Conservation (phyloP, 2,329 filamentous ascomycete species). For the Leptographium procerum region DNA sequence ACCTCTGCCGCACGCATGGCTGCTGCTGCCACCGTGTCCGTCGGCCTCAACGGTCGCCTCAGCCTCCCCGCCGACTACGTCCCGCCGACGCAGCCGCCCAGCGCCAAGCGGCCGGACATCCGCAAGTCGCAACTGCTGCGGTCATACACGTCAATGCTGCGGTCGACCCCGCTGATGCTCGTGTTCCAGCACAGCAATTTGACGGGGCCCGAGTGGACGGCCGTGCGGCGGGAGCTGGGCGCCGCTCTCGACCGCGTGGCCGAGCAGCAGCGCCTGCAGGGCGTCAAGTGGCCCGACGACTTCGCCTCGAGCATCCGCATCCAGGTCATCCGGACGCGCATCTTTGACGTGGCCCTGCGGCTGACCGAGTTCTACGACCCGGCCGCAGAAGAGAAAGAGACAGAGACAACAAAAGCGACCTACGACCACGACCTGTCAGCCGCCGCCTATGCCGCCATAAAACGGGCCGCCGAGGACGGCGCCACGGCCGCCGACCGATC, state of each 20-base stretch:
- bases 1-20: background rate
- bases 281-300: conserved; percentile 22
- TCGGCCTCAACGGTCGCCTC: conserved; percentile 17
- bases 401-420: conserved; percentile 10
- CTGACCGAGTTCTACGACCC: conserved; percentile 74
- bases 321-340: conserved; percentile 78
- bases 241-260: conserved; percentile 32
- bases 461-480: conserved; percentile 17
- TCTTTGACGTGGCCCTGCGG: conserved; percentile 74
- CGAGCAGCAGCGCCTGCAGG: conserved; percentile 4
- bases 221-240: conserved; percentile 58
- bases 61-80: conserved; percentile 35
- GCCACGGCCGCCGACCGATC: conserved; percentile 23
- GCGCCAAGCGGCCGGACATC: conserved; percentile 72
- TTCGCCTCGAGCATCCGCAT: conserved; percentile 57
- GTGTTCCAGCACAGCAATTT: conserved; percentile 67
- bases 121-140: conserved; percentile 83
- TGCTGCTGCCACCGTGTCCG: background rate
- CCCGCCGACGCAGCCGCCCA: conserved; percentile 71
- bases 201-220: conserved; percentile 61
- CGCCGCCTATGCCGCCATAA: conserved; percentile 32
- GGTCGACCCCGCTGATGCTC: conserved; percentile 72
- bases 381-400: conserved; percentile 20
- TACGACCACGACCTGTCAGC: conserved; percentile 43
- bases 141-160: conserved; percentile 78